These are phyloP conservation scores for Talaromyces sp. DNA, from an alignment of 2,329 filamentous ascomycete genomes.

Conservation along the genomic window DNA sequence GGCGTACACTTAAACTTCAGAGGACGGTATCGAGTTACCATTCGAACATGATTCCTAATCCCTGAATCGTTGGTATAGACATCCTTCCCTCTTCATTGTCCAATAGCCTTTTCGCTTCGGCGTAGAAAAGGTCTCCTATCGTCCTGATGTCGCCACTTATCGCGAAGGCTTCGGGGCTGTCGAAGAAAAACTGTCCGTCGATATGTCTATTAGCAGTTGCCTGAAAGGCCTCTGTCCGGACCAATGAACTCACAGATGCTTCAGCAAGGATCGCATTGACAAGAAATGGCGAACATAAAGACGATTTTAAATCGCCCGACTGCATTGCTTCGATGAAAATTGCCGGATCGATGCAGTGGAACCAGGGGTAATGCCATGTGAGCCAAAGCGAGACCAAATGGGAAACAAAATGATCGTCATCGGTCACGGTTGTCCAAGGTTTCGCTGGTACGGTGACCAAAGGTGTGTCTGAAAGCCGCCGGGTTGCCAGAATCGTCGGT, in stretches of 20 bases:
- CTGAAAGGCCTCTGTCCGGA: not conserved
- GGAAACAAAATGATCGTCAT: slow-evolving; percentile 68
- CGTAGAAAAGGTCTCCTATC: slow-evolving; percentile 33
- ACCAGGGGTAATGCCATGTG: slow-evolving; percentile 89
- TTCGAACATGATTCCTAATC: slow-evolving; percentile 24
- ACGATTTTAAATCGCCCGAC: slow-evolving; percentile 45
- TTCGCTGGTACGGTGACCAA: slow-evolving; percentile 31
- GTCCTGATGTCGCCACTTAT: slow-evolving; percentile 27
- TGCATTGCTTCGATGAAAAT: slow-evolving; percentile 59
- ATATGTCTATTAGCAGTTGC: not conserved
- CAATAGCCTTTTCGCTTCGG: slow-evolving; percentile 36
- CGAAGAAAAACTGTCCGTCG: slow-evolving; percentile 32
- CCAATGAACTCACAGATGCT: slow-evolving; percentile 31
- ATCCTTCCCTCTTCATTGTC: slow-evolving; percentile 32
- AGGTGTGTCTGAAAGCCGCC: slow-evolving; percentile 28
- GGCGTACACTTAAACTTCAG: not conserved
- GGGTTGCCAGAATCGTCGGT: not conserved
- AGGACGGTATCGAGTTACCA: not conserved
- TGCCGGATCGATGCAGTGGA: slow-evolving; percentile 72
- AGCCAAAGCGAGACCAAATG: slow-evolving; percentile 92
- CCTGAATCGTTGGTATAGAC: slow-evolving; percentile 36
- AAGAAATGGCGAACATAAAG: slow-evolving; percentile 77
- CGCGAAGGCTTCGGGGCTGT: slow-evolving; percentile 32
- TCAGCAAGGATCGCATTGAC: slow-evolving; percentile 81
- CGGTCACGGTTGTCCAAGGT: slow-evolving; percentile 74